phyloP scores from a whole-genome alignment of 805 yeast species.

The Yarrowia keelungensis region DNA sequence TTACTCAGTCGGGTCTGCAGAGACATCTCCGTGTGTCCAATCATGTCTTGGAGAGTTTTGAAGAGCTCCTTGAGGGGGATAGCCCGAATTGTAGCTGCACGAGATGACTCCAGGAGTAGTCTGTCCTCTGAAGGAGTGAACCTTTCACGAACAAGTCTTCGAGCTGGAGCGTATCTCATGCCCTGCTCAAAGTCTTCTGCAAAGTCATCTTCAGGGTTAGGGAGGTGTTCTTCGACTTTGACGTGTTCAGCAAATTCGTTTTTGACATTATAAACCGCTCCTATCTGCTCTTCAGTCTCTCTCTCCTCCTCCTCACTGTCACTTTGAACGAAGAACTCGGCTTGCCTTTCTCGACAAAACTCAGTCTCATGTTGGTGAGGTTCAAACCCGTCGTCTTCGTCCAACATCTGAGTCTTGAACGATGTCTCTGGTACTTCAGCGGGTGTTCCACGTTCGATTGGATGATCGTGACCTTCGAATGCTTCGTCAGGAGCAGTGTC shows the following conservation, averaged over 20 bases:
- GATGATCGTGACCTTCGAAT: too few relatives aligned
- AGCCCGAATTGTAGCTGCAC: neutral
- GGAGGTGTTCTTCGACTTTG: too few relatives aligned
- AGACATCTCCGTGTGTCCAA: conserved; percentile 9
- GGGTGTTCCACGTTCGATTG: too few relatives aligned
- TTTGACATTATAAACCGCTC: too few relatives aligned
- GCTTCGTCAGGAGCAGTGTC: too few relatives aligned
- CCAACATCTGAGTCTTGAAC: neutral
- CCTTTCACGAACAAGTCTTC: neutral
- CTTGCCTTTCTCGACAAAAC: conserved; percentile 2
- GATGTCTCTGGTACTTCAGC: too few relatives aligned
- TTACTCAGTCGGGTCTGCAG: conserved; percentile 7
- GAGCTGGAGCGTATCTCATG: too few relatives aligned
- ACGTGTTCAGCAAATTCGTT: neutral
- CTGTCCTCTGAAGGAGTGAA: conserved; percentile 5
- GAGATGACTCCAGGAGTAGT: conserved; percentile 2
- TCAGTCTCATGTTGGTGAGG: neutral
- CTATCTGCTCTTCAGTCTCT: too few relatives aligned
- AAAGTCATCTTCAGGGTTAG: too few relatives aligned
- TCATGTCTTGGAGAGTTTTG: neutral
- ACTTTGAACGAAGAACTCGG: conserved; percentile 5
- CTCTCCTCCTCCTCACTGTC: neutral
- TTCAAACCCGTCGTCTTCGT: conserved; percentile 15
- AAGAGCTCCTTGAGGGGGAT: neutral
- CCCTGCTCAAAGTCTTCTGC: too few relatives aligned